Conservation (phyloP, 2,329 filamentous ascomycete species). For the Colletotrichum sp. region DNA sequence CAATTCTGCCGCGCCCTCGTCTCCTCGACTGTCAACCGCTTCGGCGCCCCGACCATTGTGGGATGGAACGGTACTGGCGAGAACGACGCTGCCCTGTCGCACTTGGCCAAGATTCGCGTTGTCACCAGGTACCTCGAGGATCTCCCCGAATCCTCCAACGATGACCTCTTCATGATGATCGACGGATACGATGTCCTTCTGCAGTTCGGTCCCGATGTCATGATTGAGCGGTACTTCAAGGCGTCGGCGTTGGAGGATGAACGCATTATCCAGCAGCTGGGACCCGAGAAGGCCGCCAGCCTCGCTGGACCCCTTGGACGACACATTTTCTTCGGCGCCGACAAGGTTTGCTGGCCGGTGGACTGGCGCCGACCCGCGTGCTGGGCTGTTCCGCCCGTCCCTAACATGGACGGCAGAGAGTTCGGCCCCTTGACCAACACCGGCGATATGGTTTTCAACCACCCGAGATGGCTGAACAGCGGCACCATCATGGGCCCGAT, state of each 20-base stretch:
- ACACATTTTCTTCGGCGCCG: constrained; percentile 48
- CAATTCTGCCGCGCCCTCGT: constrained; percentile 43
- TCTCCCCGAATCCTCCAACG: constrained; percentile 37
- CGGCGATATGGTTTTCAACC: constrained; percentile 32
- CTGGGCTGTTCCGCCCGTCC: constrained; percentile 41
- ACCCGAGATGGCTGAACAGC: constrained; percentile 49
- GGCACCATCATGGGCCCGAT: constrained; percentile 50
- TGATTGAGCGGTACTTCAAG: constrained; percentile 67
- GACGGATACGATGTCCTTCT: constrained; percentile 71
- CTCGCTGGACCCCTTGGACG: constrained; percentile 35
- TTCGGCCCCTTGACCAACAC: constrained; percentile 42
- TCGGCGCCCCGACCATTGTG: constrained; percentile 40
- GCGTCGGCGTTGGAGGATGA: constrained; percentile 58
- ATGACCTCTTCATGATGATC: constrained; percentile 68
- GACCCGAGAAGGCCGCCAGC: constrained; percentile 36
- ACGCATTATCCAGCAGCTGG: constrained; percentile 55
- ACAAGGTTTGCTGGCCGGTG: constrained; percentile 49
- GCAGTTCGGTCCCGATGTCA: constrained; percentile 67
- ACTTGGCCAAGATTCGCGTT: constrained; percentile 44
- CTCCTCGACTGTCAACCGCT: constrained; percentile 41
- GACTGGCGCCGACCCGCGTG: constrained; percentile 41
- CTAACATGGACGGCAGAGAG: constrained; percentile 31
- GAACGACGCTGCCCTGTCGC: constrained; percentile 37
- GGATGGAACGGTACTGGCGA: constrained; percentile 41
- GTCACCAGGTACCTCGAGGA: constrained; percentile 38